Base-by-base conservation (phyloP, 148 eudicot species). In the Pouteria glomerata region DNA sequence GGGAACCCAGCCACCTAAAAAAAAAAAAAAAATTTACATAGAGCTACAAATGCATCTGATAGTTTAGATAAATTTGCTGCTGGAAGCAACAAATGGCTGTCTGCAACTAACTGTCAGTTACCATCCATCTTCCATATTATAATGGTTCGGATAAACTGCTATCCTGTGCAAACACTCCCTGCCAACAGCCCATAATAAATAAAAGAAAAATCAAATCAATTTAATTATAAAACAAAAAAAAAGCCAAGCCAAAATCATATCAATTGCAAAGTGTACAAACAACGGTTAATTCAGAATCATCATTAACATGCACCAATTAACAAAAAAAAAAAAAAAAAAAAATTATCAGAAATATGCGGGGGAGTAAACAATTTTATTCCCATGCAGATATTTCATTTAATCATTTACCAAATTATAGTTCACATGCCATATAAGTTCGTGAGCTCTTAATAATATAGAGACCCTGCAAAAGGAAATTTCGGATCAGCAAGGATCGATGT, bases 371-470 rank as follows among this genome's bases (percentile, higher is more conserved):
- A n/a, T n/a, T n/a, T n/a, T n/a, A n/a, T n/a, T 33, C 41, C 27
- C 41, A 12, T 11, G 53, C 16, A 44, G 8, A 44, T 42, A 59
- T 16, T 8, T 13, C 18, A 44, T n/a, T 19, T 21, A 16, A 34
- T 33, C 7, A 52, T 8, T 31, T 66, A 80, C 79, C 69, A 63
- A 62, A 57, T 41, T n/a, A n/a, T n/a, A 55, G 50, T 53, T 52
- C 51, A 35, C 53, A 71, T 18, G 50, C 55, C 72, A 39, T 8
- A n/a, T n/a, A n/a, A 35, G 57, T 12, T 31, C 73, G 26, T 61
- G 5, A 33, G 13, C 53, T 67, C 52, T 78, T 81, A 92, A 60
- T 92, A 92, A 69, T 92, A 92, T 21, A 92, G 84, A 39, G 97
- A 92, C 73, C 97, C 97, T 91, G 88, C 68, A 76, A 8, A 68